A percentile compares a stretch with the other conserved stretches of the same genome.
phyloP scores from a whole-genome alignment of 768 basidiomycete species.

The Leccinum obscurum region DNA sequence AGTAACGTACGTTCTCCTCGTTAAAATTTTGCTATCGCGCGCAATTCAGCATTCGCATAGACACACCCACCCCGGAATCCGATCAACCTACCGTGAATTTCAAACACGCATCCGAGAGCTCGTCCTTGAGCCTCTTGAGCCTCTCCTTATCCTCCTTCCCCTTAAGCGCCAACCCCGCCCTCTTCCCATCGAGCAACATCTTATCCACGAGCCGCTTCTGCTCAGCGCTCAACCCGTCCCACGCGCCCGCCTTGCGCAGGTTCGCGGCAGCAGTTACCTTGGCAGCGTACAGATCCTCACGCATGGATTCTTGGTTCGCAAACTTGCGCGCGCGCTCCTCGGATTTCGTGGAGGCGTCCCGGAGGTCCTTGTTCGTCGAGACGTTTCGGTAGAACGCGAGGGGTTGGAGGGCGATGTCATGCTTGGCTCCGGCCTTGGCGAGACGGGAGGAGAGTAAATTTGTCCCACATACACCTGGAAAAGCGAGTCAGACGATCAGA shows the following conservation, averaged over 20 bases:
- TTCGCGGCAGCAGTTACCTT: conserved; percentile 69
- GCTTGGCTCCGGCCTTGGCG: conserved; percentile 56
- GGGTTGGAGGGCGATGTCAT: conserved; percentile 53
- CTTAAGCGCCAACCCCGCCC: conserved; percentile 77
- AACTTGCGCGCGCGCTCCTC: conserved; percentile 69
- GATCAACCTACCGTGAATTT: conserved; percentile 48
- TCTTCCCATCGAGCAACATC: conserved; percentile 72
- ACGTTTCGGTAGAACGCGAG: conserved; percentile 82
- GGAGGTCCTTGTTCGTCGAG: conserved; percentile 62
- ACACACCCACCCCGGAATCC: too few species aligned
- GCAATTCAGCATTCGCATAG: neutral
- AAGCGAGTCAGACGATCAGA: neutral
- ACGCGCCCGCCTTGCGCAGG: conserved; percentile 57
- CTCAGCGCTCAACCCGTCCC: conserved; percentile 64
- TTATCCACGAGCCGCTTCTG: conserved; percentile 75
- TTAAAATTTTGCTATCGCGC: conserved; percentile 63
- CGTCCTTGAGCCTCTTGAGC: conserved; percentile 66
- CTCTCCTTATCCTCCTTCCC: conserved; percentile 48
- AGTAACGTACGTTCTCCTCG: conserved; percentile 66
- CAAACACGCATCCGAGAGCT: conserved; percentile 68
- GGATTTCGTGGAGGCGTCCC: conserved; percentile 75
- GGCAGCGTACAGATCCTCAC: too few species aligned
- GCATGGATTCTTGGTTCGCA: conserved; percentile 74
- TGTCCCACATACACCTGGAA: conserved; percentile 52
- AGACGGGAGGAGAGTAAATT: conserved; percentile 31